Conservation (phyloP, 441 rosid genomes). For the Kokia cookei region DNA sequence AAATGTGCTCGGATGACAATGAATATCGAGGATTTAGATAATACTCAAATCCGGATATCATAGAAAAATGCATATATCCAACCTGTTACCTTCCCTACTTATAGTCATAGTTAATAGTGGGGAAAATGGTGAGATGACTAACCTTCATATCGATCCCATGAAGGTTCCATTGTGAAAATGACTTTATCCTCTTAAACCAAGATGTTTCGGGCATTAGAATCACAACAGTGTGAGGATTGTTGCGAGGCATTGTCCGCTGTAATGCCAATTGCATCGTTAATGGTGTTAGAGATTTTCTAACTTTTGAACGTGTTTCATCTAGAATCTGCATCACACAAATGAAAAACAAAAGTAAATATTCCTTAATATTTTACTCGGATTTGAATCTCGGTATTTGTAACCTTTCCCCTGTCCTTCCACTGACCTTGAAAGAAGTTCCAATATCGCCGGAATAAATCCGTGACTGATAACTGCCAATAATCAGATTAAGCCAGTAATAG, state of each 20-base stretch:
- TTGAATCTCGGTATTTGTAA: background rate
- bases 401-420: conserved; percentile 5
- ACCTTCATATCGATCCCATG: conserved; percentile 57
- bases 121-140: background rate
- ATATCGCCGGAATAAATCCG: conserved; percentile 71
- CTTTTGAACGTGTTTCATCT: conserved; percentile 68
- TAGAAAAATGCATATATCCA: too few species aligned
- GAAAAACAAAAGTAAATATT: background rate
- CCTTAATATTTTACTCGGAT: background rate
- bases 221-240: conserved; percentile 70
- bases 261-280: conserved; percentile 51
- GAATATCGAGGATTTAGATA: too few species aligned
- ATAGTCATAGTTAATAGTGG: background rate
- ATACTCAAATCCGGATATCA: too few species aligned
- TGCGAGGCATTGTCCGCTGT: conserved; percentile 63
- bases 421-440: conserved; percentile 71
- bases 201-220: conserved; percentile 74
- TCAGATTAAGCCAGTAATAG: conserved; percentile 72
- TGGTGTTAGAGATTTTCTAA: conserved; percentile 58
- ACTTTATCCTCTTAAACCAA: conserved; percentile 37
- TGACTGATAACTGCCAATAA: conserved; percentile 79
- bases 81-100: too few species aligned
- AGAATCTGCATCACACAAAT: conserved; percentile 39
- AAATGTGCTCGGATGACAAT: too few species aligned
- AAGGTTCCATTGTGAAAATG: conserved; percentile 9